These are phyloP conservation scores for Hypoxylon lienhwacheense DNA, from an alignment of 495 filamentous ascomycete species.

Conservation along the genomic window DNA sequence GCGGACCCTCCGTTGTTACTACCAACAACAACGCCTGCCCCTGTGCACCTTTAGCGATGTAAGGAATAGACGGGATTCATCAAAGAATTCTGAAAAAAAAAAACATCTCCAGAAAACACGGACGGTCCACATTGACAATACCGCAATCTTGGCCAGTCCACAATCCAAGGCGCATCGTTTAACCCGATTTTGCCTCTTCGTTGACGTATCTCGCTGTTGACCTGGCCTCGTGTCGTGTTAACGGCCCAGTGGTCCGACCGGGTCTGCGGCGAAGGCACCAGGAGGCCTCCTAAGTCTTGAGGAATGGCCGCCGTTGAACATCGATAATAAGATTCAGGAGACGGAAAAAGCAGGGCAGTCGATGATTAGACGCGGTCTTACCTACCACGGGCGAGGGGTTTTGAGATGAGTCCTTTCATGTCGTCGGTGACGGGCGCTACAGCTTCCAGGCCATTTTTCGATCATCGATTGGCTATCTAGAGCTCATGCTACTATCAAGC, in stretches of 20 bases:
- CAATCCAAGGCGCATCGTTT: neutral
- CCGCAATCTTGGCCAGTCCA: conserved; percentile 10
- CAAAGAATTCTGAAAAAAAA: conserved; percentile 9
- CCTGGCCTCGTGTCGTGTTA: conserved; percentile 20
- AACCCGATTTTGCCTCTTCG: conserved; percentile 20
- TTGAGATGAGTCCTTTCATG: neutral
- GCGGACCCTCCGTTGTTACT: conserved; percentile 16
- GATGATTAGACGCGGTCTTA: conserved; percentile 9
- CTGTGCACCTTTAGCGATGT: too few relatives aligned
- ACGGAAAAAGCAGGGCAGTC: neutral
- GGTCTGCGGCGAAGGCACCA: conserved; percentile 19
- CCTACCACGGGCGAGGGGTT: conserved; percentile 4
- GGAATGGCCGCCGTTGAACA: neutral
- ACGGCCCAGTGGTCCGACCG: conserved; percentile 26
- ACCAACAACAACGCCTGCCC: neutral
- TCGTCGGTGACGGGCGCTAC: conserved; percentile 3
- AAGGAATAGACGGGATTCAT: conserved; percentile 1
- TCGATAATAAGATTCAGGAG: neutral
- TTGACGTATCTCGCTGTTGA: conserved; percentile 15
- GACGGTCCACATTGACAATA: conserved; percentile 13
- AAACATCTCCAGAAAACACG: conserved; percentile 8
- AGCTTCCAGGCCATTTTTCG: conserved; percentile 4
- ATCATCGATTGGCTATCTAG: conserved; percentile 12
- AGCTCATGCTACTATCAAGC: conserved; percentile 2
- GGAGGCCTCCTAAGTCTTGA: conserved; percentile 24